Conservation (phyloP, 1,139 yeast genomes). For the Debaryomyces sp. region DNA sequence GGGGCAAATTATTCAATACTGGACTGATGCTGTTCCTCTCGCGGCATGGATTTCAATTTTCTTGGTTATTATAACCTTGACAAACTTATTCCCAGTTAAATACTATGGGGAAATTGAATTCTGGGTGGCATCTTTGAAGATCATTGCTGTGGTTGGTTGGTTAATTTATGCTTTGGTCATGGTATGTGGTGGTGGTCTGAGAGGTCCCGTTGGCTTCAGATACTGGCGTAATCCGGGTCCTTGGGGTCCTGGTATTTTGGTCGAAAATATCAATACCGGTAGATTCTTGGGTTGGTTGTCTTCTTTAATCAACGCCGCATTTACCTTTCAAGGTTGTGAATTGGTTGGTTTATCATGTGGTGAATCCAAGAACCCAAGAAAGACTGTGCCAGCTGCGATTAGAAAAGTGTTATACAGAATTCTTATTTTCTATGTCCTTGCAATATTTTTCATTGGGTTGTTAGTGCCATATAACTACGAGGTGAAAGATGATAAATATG, state of each 20-base stretch:
- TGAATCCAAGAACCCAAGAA: constrained; percentile 81
- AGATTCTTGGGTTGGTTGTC: constrained; percentile 70
- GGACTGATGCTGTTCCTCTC: constrained; percentile 74
- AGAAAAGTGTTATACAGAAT: constrained; percentile 82
- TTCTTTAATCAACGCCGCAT: constrained; percentile 67
- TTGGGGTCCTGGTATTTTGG: constrained; percentile 65
- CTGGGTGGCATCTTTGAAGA: constrained; percentile 63
- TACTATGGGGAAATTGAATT: constrained; percentile 52
- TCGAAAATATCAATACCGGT: constrained; percentile 50
- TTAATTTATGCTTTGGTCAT: constrained; percentile 65
- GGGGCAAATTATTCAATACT: constrained; percentile 72
- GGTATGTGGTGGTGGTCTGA: constrained; percentile 71
- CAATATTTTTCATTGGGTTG: constrained; percentile 80
- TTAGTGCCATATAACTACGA: constrained; percentile 80
- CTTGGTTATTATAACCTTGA: constrained; percentile 38
- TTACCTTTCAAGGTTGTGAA: constrained; percentile 82
- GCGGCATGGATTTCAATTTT: constrained; percentile 80
- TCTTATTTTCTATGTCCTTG: constrained; percentile 74
- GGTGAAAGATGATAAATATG: constrained; percentile 24
- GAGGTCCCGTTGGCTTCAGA: constrained; percentile 78
- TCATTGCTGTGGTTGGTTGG: constrained; percentile 73
- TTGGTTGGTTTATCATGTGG: constrained; percentile 88
- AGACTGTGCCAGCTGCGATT: constrained; percentile 82
- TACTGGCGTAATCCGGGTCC: constrained; percentile 96
- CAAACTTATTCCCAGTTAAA: constrained; percentile 46